phyloP scores from a whole-genome alignment of 176 grass and related monocot genomes.

The Aegilops umbellulata region DNA sequence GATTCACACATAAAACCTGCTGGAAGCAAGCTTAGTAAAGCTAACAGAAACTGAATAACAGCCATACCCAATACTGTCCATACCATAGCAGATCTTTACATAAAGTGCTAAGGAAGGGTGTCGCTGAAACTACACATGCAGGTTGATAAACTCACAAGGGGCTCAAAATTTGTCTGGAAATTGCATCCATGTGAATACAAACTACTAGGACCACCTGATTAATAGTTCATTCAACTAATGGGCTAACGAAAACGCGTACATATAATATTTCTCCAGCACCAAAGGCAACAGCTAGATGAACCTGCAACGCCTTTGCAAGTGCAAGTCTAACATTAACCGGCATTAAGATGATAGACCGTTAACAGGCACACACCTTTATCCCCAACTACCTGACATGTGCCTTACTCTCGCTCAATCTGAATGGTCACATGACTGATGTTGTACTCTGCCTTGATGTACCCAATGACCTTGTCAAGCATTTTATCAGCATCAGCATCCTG shows the following conservation, averaged over 20 bases:
- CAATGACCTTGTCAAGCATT: constrained; percentile 83
- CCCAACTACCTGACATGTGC: not conserved
- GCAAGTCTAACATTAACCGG: not conserved
- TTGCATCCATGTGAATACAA: constrained; percentile 27
- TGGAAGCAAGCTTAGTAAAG: not conserved
- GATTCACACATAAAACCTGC: not conserved
- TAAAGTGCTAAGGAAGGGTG: not conserved
- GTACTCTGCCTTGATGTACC: constrained; percentile 88
- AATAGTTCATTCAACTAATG: constrained; percentile 19
- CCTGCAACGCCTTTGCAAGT: not conserved
- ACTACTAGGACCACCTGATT: not conserved
- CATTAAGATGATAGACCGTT: not conserved
- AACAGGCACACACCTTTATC: constrained; percentile 3
- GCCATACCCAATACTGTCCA: not conserved
- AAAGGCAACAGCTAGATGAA: constrained; percentile 16
- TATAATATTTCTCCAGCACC: constrained; percentile 11
- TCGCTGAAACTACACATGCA: not conserved
- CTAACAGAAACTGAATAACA: not conserved
- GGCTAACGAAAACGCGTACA: constrained; percentile 13
- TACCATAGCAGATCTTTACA: constrained; percentile 17
- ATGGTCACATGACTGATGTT: constrained; percentile 99
- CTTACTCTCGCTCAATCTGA: constrained; percentile 88
- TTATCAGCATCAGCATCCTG: constrained; percentile 63
- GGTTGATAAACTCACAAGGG: not conserved
- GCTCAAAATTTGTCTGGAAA: constrained; percentile 21